phyloP scores from a whole-genome alignment of 805 yeast genomes.

The Maudiozyma saulgeensis region DNA sequence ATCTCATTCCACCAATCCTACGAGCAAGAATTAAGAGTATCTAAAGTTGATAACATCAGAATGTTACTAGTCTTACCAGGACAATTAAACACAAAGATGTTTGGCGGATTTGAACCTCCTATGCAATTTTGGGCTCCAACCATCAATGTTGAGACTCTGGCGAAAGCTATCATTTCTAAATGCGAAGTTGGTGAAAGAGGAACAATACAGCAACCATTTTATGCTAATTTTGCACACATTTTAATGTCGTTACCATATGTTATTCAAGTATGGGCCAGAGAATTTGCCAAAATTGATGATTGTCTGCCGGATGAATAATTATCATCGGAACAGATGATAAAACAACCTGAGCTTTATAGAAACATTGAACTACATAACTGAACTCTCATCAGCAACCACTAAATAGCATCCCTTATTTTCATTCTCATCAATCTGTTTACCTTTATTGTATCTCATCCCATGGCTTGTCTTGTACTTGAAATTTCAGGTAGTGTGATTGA shows the following conservation, averaged over 20 bases:
- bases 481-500: too few relatives aligned
- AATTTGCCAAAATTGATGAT: slow-evolving; percentile 59
- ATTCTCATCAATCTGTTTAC: too few relatives aligned
- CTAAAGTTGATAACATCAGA: slow-evolving; percentile 43
- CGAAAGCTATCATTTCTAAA: slow-evolving; percentile 43
- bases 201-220: slow-evolving; percentile 60
- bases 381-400: too few relatives aligned
- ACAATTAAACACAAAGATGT: slow-evolving; percentile 68
- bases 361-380: too few relatives aligned
- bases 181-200: slow-evolving; percentile 59
- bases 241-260: slow-evolving; percentile 63
- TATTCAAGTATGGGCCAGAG: slow-evolving; percentile 33
- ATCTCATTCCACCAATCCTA: slow-evolving; percentile 78
- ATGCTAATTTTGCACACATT: slow-evolving; percentile 61
- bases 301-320: slow-evolving; percentile 21
- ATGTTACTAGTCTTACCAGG: slow-evolving; percentile 78
- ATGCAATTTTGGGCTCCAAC: slow-evolving; percentile 70
- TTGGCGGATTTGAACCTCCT: slow-evolving; percentile 68
- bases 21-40: slow-evolving; percentile 54
- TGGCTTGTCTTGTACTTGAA: too few relatives aligned
- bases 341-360: too few relatives aligned
- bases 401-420: too few relatives aligned
- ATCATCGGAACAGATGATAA: too few relatives aligned
- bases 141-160: slow-evolving; percentile 49
- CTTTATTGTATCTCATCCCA: too few relatives aligned